These are phyloP conservation scores for Acanthamoeba healyi DNA, from an alignment of 208 protist species.

Conservation along the genomic window DNA sequence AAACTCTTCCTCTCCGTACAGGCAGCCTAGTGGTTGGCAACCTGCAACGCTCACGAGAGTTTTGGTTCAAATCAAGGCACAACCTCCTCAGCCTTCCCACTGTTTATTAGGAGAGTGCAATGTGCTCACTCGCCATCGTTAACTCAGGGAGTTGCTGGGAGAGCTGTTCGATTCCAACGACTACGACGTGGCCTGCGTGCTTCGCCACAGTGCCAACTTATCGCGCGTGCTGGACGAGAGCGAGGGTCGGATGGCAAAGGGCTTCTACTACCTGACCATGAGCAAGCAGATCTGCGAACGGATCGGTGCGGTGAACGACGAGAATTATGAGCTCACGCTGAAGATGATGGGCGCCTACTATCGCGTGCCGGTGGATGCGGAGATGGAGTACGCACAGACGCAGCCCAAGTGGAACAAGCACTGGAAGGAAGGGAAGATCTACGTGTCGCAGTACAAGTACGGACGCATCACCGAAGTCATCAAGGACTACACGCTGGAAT, in stretches of 20 bases:
- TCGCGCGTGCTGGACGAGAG: neutral
- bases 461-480: neutral
- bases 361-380: neutral
- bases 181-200: constrained; percentile 24
- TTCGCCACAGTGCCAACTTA: neutral
- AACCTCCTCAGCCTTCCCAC: too few species aligned
- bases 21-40: constrained; percentile 17
- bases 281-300: constrained; percentile 31
- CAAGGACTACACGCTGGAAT: neutral
- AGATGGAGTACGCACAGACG: neutral
- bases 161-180: constrained; percentile 27
- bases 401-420: constrained; percentile 29
- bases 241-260: neutral
- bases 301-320: constrained; percentile 17
- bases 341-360: neutral
- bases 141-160: neutral
- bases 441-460: neutral
- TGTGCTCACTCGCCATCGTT: too few species aligned
- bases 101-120: too few species aligned
- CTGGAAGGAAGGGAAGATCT: constrained; percentile 1
- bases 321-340: constrained; percentile 10
- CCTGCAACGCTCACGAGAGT: neutral
- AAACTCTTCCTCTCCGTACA: too few species aligned
- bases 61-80: neutral
- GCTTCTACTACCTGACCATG: constrained; percentile 23